These are phyloP conservation scores for Rosellinia necatrix DNA, from an alignment of 2,329 filamentous ascomycete species.

Conservation along the genomic window DNA sequence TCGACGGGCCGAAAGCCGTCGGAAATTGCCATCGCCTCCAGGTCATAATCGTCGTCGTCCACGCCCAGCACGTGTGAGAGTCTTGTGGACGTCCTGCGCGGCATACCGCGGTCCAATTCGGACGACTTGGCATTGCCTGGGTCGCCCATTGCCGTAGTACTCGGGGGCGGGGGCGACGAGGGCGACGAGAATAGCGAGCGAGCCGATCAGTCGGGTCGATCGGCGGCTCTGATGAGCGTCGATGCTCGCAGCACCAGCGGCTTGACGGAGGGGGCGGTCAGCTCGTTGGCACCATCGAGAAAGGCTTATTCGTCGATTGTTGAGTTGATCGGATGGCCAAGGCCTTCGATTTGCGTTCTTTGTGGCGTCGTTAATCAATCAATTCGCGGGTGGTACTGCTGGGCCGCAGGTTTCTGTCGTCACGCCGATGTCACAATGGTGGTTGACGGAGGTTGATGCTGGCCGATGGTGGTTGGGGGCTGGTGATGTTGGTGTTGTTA, in stretches of 20 bases:
- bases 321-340: not conserved
- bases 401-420: constrained; percentile 1
- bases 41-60: constrained; percentile 55
- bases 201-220: constrained; percentile 21
- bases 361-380: not conserved
- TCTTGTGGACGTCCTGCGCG: constrained; percentile 49
- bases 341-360: constrained; percentile 2
- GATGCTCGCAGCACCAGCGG: constrained; percentile 38
- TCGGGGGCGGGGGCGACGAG: not conserved
- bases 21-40: constrained; percentile 56
- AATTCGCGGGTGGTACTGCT: not conserved
- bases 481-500: not conserved
- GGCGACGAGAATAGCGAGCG: constrained; percentile 18
- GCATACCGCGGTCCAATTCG: constrained; percentile 49
- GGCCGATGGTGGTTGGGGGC: no score
- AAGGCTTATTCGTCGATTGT: constrained; percentile 13
- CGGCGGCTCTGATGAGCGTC: constrained; percentile 26
- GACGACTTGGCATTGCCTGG: constrained; percentile 44
- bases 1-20: constrained; percentile 41
- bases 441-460: no score
- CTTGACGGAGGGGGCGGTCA: constrained; percentile 32
- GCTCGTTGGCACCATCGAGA: constrained; percentile 37
- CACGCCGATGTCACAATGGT: not conserved
- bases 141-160: constrained; percentile 46
- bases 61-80: constrained; percentile 39